Base-by-base conservation (phyloP, 148 eudicot genomes). In the Cornus suecica region DNA sequence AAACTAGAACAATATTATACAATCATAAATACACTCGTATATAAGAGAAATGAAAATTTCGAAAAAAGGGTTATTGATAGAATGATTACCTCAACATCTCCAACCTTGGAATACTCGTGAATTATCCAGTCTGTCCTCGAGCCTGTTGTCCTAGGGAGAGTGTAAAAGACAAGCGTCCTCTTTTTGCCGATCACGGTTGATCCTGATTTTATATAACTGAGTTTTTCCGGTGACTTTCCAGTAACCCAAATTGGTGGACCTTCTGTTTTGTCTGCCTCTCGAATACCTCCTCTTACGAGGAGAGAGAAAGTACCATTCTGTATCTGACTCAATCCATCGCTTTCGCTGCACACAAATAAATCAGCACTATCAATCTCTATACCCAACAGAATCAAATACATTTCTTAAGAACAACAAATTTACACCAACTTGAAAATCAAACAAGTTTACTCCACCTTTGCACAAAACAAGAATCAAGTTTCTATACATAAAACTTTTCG, bases 221-320 rank as follows among this genome's bases (percentile, higher is more conserved):
- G 89, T 94, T 70, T 90, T 94, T 34, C 96, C 97, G 0, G 99
- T 94, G 42, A 97, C 97, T 75, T 94, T 94, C 99, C 99, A 94
- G 65, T 94, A 94, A 8, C 98, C 98, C 74, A 78, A 85, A 78
- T 88, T 88, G 1, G 98, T 94, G 18, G 97, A 97, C 83, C 97
- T 84, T 76, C 81, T 94, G 69, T 92, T 92, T 66, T 94, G 99
- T 23, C 89, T 87, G 23, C 99, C 99, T 64, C 85, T 91, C 26
- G 96, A 91, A 76, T 94, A 94, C 86, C 90, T 92, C 77, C 84
- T 89, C 48, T 94, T n/a, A n/a, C 42, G 7, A 37, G 42, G 90
- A 52, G 96, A 87, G 79, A 94, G 92, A 90, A 92, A 94, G 79
- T 87, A 94, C 99, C 99, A 92, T 81, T 92, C 99, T 54, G 84